phyloP scores from a whole-genome alignment of 2,329 filamentous ascomycete genomes.

The Colletotrichum musae region DNA sequence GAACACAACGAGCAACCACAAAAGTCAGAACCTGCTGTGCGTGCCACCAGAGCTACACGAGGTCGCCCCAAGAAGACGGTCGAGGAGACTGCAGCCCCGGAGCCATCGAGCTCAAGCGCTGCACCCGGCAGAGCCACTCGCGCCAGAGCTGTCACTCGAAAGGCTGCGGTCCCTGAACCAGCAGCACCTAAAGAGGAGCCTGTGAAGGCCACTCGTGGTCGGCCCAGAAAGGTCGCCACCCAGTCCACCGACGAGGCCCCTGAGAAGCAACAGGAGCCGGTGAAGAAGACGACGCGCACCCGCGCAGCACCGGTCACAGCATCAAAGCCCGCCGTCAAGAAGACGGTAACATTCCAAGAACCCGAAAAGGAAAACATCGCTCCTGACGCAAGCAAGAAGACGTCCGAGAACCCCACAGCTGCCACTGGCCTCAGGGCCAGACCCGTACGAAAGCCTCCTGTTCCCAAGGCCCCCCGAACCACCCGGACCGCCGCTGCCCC shows the following conservation, averaged over 20 bases:
- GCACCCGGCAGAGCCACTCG: conserved; percentile 48
- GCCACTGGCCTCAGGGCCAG: conserved; percentile 55
- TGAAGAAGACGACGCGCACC: conserved; percentile 45
- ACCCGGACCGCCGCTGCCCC: conserved; percentile 46
- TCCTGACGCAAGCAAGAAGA: conserved; percentile 57
- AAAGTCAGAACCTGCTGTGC: conserved; percentile 46
- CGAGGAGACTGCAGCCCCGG: conserved; percentile 30
- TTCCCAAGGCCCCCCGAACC: conserved; percentile 47
- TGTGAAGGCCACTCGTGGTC: conserved; percentile 57
- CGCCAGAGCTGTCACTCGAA: conserved; percentile 46
- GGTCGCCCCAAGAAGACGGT: conserved; percentile 61
- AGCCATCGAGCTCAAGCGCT: conserved; percentile 36
- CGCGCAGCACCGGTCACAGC: conserved; percentile 46
- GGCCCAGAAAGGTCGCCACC: conserved; percentile 57
- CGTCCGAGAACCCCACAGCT: conserved; percentile 44
- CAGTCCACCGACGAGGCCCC: conserved; percentile 42
- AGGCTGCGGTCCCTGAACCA: conserved; percentile 45
- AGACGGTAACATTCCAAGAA: conserved; percentile 75
- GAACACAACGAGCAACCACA: conserved; percentile 52
- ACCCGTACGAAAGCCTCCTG: conserved; percentile 63
- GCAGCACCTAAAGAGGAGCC: conserved; percentile 43
- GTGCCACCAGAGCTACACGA: conserved; percentile 58
- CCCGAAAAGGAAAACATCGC: conserved; percentile 75
- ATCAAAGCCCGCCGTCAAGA: conserved; percentile 66
- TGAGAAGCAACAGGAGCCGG: conserved; percentile 46